These are phyloP conservation scores for Alternaria alternata DNA, from an alignment of 2,329 filamentous ascomycete genomes.

Conservation along the genomic window DNA sequence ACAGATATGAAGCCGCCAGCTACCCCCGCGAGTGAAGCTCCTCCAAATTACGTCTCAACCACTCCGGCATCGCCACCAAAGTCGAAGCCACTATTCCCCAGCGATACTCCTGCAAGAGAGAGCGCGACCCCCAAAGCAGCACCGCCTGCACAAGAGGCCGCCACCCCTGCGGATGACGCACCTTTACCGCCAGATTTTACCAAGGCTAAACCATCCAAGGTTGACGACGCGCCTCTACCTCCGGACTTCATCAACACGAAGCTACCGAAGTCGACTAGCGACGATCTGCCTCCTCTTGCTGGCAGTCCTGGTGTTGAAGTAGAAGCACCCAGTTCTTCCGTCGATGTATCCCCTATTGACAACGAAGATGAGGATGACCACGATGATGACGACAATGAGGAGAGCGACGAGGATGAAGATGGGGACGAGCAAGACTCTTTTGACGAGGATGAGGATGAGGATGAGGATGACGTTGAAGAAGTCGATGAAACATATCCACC, in stretches of 20 bases:
- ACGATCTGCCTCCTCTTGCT: constrained; percentile 56
- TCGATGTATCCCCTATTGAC: constrained; percentile 42
- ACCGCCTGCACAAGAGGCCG: constrained; percentile 40
- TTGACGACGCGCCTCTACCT: constrained; percentile 47
- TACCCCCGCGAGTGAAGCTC: constrained; percentile 51
- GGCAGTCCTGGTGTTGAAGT: constrained; percentile 58
- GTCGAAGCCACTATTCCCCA: constrained; percentile 31
- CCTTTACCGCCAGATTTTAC: constrained; percentile 51
- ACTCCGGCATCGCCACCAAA: constrained; percentile 48
- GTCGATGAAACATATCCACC: constrained; percentile 50
- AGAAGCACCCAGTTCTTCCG: constrained; percentile 47
- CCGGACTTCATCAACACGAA: constrained; percentile 46
- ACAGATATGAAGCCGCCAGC: constrained; percentile 34
- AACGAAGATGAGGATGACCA: constrained; percentile 38
- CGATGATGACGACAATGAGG: constrained; percentile 46
- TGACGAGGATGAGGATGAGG: constrained; percentile 54
- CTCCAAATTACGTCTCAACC: constrained; percentile 48
- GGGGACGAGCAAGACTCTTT: constrained; percentile 51
- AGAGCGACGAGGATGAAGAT: constrained; percentile 51
- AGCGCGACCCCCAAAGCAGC: constrained; percentile 41
- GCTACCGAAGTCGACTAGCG: constrained; percentile 40
- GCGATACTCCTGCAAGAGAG: constrained; percentile 25
- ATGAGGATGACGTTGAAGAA: constrained; percentile 53
- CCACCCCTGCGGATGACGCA: constrained; percentile 42
- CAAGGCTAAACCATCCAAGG: constrained; percentile 35